Evolutionary conservation across 2,329 filamentous ascomycete species (phyloP), one percentile per base, ranked within the genome.

Genomic region (Colletotrichum sp.): DNA sequence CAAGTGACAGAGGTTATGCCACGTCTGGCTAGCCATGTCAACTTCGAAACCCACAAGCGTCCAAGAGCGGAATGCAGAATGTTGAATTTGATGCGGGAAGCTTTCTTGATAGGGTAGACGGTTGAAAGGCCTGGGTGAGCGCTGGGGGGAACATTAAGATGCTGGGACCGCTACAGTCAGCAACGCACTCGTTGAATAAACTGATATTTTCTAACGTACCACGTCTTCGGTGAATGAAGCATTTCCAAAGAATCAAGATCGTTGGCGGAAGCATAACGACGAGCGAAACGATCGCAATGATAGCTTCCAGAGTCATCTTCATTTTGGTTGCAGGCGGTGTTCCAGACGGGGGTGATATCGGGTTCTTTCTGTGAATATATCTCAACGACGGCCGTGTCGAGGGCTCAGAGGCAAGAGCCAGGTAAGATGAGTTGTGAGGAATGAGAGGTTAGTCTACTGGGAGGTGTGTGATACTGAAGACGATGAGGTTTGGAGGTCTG

Each of bases 301-400:
- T 72, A 18, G 63, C 68, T 27, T 74, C 72, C 1, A 64, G 62
- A 12, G 55, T 72, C 6, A 74, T 21, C 11, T 74, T 29, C 72
- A 74, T 74, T 16, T 8, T 57, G 0, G 27, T n/a, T n/a, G 29
- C 16, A 27, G 29, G 36, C 8, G 38, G 8, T n/a, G n/a, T n/a
- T n/a, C 9, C 0, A n/a, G 2, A 3, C 3, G 38, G 8, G 8
- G 16, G 8, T n/a, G 2, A 43, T n/a, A 6, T 43, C 0, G 1
- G 2, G n/a, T 3, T 18, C 15, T 55, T 55, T 21, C 21, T 8
- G 2, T 31, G 24, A 43, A 8, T 3, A 2, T 58, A 18, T 31
- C 16, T 43, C 31, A 9, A 33, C 31, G 8, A 31, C 8, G 8
- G 8, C 31, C 8, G 31, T 33, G 8, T 11, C 31, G 9, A 11